Percentiles rank a stretch among this genome's conserved stretches.
phyloP scores from a whole-genome alignment of 2,329 filamentous ascomycete species.

The Fusarium fracticaudum region DNA sequence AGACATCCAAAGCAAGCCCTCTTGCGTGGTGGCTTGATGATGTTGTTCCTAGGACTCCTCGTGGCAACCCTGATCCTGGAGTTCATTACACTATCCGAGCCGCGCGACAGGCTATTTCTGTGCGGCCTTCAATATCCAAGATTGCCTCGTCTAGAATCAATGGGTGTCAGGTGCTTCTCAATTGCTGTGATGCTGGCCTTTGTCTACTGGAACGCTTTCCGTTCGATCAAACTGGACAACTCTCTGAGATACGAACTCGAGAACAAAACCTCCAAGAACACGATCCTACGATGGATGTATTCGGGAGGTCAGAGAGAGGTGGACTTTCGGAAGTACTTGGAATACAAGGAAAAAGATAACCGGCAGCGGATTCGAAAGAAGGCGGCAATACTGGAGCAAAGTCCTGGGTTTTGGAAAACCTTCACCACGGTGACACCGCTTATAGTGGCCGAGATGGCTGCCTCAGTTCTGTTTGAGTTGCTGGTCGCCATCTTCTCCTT shows the following conservation, averaged over 20 bases:
- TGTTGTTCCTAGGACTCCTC: constrained; percentile 16
- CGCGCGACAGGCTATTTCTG: constrained; percentile 4
- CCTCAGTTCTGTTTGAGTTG: constrained; percentile 17
- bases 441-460: constrained; percentile 5
- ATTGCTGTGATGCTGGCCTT: constrained; percentile 4
- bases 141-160: neutral
- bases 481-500: neutral
- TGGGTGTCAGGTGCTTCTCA: neutral
- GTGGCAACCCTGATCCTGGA: neutral
- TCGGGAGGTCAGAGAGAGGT: neutral
- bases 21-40: constrained; percentile 13
- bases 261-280: neutral
- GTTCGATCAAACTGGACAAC: constrained; percentile 5
- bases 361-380: neutral
- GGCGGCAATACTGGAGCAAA: neutral
- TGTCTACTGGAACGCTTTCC: constrained; percentile 24
- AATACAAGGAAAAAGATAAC: neutral
- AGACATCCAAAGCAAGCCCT: constrained; percentile 12
- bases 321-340: constrained; percentile 1
- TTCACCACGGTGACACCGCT: neutral
- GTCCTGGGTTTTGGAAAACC: neutral
- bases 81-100: constrained; percentile 7
- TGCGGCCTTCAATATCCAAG: constrained; percentile 7
- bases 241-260: neutral
- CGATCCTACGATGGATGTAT: neutral